Conservation (phyloP, 768 basidiomycete species). For the Rhodotorula toruloides region DNA sequence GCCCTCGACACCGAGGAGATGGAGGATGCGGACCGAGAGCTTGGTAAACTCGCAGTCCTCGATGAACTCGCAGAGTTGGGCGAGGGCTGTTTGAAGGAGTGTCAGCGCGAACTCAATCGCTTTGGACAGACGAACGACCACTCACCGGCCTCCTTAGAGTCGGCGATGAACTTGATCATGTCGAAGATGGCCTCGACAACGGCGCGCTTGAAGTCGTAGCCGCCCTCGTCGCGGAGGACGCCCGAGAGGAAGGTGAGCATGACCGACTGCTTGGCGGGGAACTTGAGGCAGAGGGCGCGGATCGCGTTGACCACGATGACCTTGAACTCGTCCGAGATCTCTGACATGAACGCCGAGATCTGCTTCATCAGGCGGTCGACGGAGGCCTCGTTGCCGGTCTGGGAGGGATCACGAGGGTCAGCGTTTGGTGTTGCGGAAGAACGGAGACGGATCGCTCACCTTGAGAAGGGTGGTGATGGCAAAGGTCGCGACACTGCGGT, state of each 20-base stretch:
- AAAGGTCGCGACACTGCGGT: conserved; percentile 94
- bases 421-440: neutral
- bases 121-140: too few species aligned
- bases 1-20: conserved; percentile 90
- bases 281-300: conserved; percentile 95
- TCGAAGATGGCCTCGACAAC: conserved; percentile 99
- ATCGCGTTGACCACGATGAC: conserved; percentile 99
- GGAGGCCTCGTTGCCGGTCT: conserved; percentile 96
- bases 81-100: conserved; percentile 57
- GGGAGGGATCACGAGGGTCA: conserved; percentile 44
- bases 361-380: conserved; percentile 99
- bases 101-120: neutral
- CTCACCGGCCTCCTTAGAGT: conserved; percentile 80
- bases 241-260: conserved; percentile 98
- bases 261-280: conserved; percentile 90
- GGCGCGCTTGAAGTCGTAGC: conserved; percentile 98
- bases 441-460: conserved; percentile 51
- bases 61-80: conserved; percentile 98
- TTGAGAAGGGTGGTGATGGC: conserved; percentile 97
- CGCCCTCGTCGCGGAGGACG: conserved; percentile 94
- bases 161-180: conserved; percentile 96
- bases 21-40: conserved; percentile 91
- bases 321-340: conserved; percentile 99
- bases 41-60: conserved; percentile 99
- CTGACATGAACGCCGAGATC: conserved; percentile 96